Evolutionary conservation across 192 early-diverging fungal species (phyloP).

Genomic region (Oehlia diaphana): DNA sequence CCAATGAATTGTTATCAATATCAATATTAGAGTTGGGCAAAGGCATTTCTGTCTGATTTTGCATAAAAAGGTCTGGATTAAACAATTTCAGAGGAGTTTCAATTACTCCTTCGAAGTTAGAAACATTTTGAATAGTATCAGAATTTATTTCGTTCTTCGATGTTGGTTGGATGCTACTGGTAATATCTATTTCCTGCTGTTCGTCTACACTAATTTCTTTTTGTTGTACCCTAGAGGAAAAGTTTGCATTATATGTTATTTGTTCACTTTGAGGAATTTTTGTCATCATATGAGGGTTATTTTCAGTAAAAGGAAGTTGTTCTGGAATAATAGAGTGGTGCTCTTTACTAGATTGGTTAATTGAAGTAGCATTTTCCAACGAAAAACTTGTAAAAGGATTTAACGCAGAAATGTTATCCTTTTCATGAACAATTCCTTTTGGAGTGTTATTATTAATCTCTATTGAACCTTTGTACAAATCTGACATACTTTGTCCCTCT

Average conservation of each 20-base stretch:
- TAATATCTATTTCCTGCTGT: neutral
- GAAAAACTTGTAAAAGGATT: neutral
- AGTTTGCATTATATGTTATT: neutral
- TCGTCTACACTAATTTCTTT: neutral
- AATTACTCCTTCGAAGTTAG: constrained; percentile 8
- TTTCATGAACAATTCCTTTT: neutral
- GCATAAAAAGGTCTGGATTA: neutral
- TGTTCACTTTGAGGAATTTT: neutral
- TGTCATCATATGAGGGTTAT: neutral
- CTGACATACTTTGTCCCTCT: neutral
- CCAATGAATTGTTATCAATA: neutral
- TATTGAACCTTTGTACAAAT: neutral
- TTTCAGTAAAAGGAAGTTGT: neutral
- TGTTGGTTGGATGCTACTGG: neutral
- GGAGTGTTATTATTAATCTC: neutral
- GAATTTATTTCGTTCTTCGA: neutral
- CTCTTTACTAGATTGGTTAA: neutral
- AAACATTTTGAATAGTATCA: constrained; percentile 8
- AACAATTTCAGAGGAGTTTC: constrained; percentile 14
- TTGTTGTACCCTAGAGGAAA: neutral
- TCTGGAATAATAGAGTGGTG: neutral
- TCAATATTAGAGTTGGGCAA: neutral
- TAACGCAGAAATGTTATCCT: neutral
- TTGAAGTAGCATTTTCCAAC: neutral
- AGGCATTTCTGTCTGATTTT: constrained; percentile 18